Base-by-base conservation (phyloP, 495 filamentous ascomycete species). In the Penicillium longicatenatum region DNA sequence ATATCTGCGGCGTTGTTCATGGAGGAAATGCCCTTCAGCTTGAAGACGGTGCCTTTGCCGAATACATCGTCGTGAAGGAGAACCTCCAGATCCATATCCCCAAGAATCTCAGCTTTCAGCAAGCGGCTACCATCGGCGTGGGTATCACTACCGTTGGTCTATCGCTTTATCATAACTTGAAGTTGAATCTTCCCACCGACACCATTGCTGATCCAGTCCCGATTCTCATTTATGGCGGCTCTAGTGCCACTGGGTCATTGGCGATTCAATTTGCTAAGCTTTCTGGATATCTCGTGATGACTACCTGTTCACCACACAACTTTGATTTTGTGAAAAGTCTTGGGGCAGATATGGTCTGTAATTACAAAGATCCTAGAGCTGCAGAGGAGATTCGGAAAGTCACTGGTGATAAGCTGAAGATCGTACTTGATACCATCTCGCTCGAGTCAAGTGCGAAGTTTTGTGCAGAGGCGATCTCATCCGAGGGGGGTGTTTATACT, bases 261-360 rank as follows among this genome's bases (percentile, higher is more conserved):
- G 82, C 77, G 1, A 80, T 84, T 12, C 83, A 87, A 59, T 75
- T 77, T 33, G 79, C 82, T 10, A 79, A 74, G 43, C 59, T 78
- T 47, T 73, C 64, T 11, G 70, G 66, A 3, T 69, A 72, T 31
- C 71, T 52, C 41, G 66, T 60, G 43, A 33, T 60, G 50, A 75
- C 70, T 48, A 81, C 69, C 20, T 81, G 59, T 63, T 81, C 54
- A 41, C 70, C 64, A 46, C 60, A 44, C 48, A 77, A 68, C 56
- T 73, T 75, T 30, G 66, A 63, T 17, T 58, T 72, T 4, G 70
- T 76, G 4, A 62, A 64, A 39, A 9, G 12, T 0, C 62, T 66
- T 1, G 75, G 76, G 1, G 76, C 75, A 3, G 73, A 70, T 17
- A 57, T 7, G 6, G 69, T 66, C 4, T 77, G 70, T 30, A 71